Base-by-base conservation (phyloP, 495 filamentous ascomycete genomes). In the Penicillium goetzii region DNA sequence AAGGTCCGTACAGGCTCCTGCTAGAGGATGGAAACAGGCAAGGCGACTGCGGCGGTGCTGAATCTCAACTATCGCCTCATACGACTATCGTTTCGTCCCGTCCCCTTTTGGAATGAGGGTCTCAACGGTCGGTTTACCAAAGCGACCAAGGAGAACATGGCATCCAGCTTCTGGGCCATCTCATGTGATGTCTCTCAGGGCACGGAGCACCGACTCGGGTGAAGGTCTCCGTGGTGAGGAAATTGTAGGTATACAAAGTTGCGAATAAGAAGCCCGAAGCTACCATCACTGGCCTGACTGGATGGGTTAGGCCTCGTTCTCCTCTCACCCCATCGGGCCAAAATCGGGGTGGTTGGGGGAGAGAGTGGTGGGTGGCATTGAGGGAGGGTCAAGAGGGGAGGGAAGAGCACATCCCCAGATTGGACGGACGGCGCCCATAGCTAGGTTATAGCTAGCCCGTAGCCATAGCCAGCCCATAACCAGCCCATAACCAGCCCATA, bases 21-120 rank as follows among this genome's bases (percentile, higher is more conserved):
- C 43, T 25, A 23, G 43, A 47, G 19, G 43, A 47, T 51, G 25
- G 25, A 51, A 26, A 55, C 25, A 19, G 51, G 26, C 8, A 59
- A 57, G 56, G 45, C 51, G 65, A 65, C 54, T 67, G 64, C 62
- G 64, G 67, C 67, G 53, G 71, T 69, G 56, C 69, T 65, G 43
- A 60, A 36, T 43, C 45, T 63, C 60, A 62, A 57, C 12, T 43
- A 38, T 36, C 30, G 28, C 52, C 28, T 55, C 30, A 33, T 55
- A 19, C 17, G 19, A 65, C 65, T 68, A 69, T 73, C 61, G 64
- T 67, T 62, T 69, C 64, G 61, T 63, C 57, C 26, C 60, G 45
- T 25, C 30, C 45, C 55, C 45, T 43, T 56, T 50, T 17, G 50
- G 62, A 59, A 40, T 40, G 58, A 30, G 36, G 61, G 43, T 19